phyloP scores from a whole-genome alignment of 768 basidiomycete species.

The Heimioporus sp. region DNA sequence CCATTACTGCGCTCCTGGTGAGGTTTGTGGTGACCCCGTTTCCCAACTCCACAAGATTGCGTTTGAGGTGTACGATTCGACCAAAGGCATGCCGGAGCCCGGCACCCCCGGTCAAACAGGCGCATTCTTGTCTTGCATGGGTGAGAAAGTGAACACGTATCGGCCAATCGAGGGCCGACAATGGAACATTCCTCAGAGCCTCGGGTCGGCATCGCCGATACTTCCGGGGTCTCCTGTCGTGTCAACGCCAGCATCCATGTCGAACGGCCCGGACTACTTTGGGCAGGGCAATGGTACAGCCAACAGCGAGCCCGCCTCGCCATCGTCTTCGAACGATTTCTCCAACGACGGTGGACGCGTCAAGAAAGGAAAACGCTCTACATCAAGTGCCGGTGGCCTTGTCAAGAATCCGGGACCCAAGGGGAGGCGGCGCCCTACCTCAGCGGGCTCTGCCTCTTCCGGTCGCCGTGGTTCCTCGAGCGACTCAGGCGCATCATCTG shows the following conservation, averaged over 20 bases:
- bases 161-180: constrained; percentile 79
- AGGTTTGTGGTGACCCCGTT: constrained; percentile 91
- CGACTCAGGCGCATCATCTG: constrained; percentile 70
- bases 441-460: constrained; percentile 69
- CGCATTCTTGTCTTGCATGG: constrained; percentile 87
- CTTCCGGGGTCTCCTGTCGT: constrained; percentile 70
- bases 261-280: constrained; percentile 65
- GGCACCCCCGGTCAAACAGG: constrained; percentile 78
- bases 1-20: constrained; percentile 78
- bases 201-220: constrained; percentile 52
- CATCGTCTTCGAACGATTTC: constrained; percentile 59
- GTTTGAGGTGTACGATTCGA: constrained; percentile 82
- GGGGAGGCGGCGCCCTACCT: constrained; percentile 70
- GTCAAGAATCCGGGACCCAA: constrained; percentile 38
- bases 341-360: constrained; percentile 85
- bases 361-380: constrained; percentile 74
- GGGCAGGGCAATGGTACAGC: constrained; percentile 37
- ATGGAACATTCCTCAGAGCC: constrained; percentile 56
- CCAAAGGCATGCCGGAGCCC: constrained; percentile 66
- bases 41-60: constrained; percentile 96
- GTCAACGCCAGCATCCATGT: constrained; percentile 55
- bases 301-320: constrained; percentile 70
- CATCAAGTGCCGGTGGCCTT: constrained; percentile 59
- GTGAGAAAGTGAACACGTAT: constrained; percentile 91
- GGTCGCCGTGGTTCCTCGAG: constrained; percentile 63